Percentiles rank a stretch among this genome's conserved stretches.
Conservation (phyloP, 257 asterid species). For the Solanum bukasovii region DNA sequence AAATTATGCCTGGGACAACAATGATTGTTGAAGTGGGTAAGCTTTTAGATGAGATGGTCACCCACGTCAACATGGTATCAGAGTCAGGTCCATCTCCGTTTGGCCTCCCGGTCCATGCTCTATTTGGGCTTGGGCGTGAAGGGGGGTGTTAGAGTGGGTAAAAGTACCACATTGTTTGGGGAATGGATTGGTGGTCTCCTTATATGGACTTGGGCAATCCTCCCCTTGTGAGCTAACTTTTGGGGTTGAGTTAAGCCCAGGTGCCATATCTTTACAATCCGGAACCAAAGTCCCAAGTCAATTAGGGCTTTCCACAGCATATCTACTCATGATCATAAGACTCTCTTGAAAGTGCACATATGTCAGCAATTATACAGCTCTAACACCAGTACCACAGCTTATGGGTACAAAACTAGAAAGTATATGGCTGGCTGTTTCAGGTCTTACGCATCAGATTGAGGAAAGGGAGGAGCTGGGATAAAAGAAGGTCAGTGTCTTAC, state of each 20-base stretch:
- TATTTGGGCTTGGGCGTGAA: background rate
- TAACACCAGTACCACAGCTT: background rate
- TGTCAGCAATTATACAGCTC: background rate
- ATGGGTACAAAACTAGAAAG: background rate
- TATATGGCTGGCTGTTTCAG: background rate
- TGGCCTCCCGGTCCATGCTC: background rate
- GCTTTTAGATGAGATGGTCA: background rate
- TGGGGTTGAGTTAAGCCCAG: background rate
- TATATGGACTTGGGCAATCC: background rate
- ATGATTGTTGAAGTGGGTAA: background rate
- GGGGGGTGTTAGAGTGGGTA: background rate
- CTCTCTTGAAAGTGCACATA: background rate
- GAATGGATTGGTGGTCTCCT: background rate
- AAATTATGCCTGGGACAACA: background rate
- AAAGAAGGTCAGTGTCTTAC: background rate
- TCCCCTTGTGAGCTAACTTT: background rate
- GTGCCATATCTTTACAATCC: background rate
- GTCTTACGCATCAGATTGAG: background rate
- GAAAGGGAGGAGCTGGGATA: background rate
- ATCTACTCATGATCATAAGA: background rate
- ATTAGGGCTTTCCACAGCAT: background rate
- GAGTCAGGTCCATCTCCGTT: too few species aligned
- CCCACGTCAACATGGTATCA: background rate
- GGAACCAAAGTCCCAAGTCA: background rate
- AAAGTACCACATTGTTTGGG: background rate